Conservation (phyloP, 139 green algal genomes). For the Desmodesmus armatus region DNA sequence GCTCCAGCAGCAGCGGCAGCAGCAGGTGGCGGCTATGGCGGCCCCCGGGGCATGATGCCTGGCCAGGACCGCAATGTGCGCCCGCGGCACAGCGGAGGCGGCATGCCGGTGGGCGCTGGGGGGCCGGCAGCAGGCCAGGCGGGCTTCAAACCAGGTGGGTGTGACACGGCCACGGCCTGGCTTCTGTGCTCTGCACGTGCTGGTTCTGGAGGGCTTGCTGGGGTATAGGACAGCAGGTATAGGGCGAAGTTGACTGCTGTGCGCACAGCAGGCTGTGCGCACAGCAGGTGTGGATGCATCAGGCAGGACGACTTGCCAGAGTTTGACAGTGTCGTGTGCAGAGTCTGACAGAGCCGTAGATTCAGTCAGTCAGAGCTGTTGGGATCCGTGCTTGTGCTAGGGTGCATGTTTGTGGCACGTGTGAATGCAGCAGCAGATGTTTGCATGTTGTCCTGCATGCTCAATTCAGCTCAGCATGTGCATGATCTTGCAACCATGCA, state of each 20-base stretch:
- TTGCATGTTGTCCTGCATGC: background rate
- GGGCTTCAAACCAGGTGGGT: background rate
- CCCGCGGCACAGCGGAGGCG: constrained; percentile 1
- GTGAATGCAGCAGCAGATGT: background rate
- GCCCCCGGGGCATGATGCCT: background rate
- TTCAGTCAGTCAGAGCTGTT: background rate
- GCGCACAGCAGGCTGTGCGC: background rate
- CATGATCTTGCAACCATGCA: background rate
- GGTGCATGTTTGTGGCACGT: background rate
- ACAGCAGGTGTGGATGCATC: background rate
- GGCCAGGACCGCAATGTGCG: constrained; percentile 24
- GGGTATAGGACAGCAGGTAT: background rate
- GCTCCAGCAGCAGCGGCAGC: constrained; percentile 12
- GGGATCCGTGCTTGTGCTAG: background rate
- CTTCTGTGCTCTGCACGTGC: background rate
- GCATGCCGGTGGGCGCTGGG: background rate
- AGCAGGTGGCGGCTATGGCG: background rate
- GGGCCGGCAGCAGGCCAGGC: background rate
- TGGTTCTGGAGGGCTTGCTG: background rate
- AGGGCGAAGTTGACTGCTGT: background rate
- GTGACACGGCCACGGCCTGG: background rate
- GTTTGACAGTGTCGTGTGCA: too few species aligned
- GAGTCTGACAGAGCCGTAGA: too few species aligned
- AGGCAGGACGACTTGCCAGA: too few species aligned
- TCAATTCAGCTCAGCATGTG: background rate